These are phyloP conservation scores for Kwoniella botswanensis DNA, from an alignment of 768 basidiomycete species.

Conservation along the genomic window DNA sequence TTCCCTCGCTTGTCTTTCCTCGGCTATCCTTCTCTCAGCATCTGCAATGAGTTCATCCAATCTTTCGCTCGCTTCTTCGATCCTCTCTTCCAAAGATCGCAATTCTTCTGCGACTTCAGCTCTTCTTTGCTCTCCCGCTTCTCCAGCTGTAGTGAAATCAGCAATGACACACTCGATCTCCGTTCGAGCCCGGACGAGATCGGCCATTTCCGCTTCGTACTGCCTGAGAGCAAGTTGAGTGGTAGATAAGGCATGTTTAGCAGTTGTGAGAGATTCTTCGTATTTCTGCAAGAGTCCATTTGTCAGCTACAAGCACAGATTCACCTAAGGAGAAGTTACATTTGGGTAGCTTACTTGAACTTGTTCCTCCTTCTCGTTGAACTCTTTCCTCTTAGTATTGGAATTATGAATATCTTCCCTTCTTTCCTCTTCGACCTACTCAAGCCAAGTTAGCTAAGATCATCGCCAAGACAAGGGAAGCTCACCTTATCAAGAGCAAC, in stretches of 20 bases:
- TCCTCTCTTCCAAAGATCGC: conserved; percentile 65
- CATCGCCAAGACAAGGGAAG: neutral
- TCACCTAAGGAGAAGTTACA: neutral
- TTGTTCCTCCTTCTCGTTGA: conserved; percentile 79
- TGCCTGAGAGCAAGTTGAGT: conserved; percentile 73
- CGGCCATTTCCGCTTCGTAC: conserved; percentile 79
- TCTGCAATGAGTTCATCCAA: conserved; percentile 71
- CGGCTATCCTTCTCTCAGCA: conserved; percentile 67
- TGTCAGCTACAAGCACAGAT: neutral
- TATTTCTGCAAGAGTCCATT: conserved; percentile 65
- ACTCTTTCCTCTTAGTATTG: conserved; percentile 80
- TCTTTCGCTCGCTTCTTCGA: conserved; percentile 68
- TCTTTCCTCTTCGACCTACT: conserved; percentile 67
- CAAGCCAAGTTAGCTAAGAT: conserved; percentile 11
- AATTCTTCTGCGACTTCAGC: conserved; percentile 72
- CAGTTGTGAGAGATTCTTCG: conserved; percentile 72
- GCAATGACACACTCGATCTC: conserved; percentile 82
- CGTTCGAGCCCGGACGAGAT: conserved; percentile 80
- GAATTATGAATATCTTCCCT: conserved; percentile 80
- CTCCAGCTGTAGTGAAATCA: conserved; percentile 73
- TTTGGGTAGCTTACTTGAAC: conserved; percentile 67
- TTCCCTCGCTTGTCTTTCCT: conserved; percentile 62
- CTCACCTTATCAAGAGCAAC: conserved; percentile 81
- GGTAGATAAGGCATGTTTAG: conserved; percentile 74
- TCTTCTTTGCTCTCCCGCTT: conserved; percentile 69